Evolutionary conservation across 1,284 basidiomycete species (phyloP), one percentile per base, ranked within the genome.

Genomic region (Cerrena zonata): DNA sequence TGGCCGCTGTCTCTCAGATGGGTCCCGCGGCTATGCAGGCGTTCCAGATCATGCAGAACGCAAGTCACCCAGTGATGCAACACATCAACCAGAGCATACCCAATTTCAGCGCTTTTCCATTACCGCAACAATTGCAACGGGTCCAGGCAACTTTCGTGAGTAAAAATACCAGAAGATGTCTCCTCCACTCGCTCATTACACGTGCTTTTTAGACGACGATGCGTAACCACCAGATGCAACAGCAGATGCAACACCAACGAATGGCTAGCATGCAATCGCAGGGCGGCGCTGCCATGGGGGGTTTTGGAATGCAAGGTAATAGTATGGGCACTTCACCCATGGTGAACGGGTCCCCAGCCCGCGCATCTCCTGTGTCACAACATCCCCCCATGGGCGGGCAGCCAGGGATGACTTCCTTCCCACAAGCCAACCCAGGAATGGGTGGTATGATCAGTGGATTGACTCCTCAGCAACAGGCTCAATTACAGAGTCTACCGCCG

Each of bases 111-210:
- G 60, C 62, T 21, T 59, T 86, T 51, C 74, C 82, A 7, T 41
- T 74, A 4, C 73, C 68, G 52, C 68, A 75, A 56, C 84, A 87
- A 65, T 59, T 86, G 54, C 79, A 81, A 60, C 77, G 72, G 58
- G 71, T 87, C 67, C 65, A 77, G 40, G 56, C 66, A 51, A 62
- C 78, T 41, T 41, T 7, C 15, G 30, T 34, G 15, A 34, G 30
- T 23, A 26, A 15, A 34, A 18, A 18, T 46, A n/a, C 15, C 19
- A n/a, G 4, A 26, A 46, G 23, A 5, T 30, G 15, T 5, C 39
- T 18, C 37, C 46, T 41, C 47, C 48, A 15, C 36, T 41, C 23
- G 53, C 22, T 34, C 22, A n/a, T 40, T 25, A 45, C 24, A 7
- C 30, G 15, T 43, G 25, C 21, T 40, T 15, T 43, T 5, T 27